A percentile compares a stretch with the other conserved stretches of the same genome.
These are phyloP conservation scores for Paramecium biaurelia DNA, from an alignment of 73 alveolate genomes.

Conservation along the genomic window DNA sequence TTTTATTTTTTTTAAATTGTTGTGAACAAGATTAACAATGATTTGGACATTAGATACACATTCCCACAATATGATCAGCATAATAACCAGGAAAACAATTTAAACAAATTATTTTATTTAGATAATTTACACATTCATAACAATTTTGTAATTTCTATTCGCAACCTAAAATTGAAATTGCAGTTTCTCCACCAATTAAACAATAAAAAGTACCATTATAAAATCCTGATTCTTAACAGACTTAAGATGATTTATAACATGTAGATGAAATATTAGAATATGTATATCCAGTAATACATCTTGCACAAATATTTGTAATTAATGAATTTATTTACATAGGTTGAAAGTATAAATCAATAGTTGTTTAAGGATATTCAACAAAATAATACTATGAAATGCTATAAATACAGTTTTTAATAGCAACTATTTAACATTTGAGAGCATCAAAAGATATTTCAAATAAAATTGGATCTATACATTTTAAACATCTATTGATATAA, in stretches of 20 bases:
- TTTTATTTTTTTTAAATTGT: background rate
- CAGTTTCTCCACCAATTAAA: background rate
- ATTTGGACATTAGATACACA: background rate
- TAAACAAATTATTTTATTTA: background rate
- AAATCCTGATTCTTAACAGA: background rate
- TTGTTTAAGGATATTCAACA: background rate
- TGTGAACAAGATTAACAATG: background rate
- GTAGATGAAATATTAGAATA: background rate
- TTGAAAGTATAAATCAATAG: background rate
- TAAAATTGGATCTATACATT: background rate
- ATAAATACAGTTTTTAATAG: background rate
- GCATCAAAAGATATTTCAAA: slow-evolving; percentile 20
- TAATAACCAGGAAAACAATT: background rate
- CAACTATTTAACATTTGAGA: background rate
- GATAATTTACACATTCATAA: background rate
- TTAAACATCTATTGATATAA: slow-evolving; percentile 1
- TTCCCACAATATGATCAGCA: background rate
- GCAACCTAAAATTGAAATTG: background rate
- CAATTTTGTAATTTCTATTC: background rate
- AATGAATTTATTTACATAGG: background rate
- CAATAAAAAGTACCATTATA: background rate
- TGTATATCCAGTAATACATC: background rate
- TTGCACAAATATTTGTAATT: background rate
- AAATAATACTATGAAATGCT: background rate
- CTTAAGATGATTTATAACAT: background rate